These are phyloP conservation scores for Penicillium desertorum DNA, from an alignment of 495 filamentous ascomycete genomes.

Conservation along the genomic window DNA sequence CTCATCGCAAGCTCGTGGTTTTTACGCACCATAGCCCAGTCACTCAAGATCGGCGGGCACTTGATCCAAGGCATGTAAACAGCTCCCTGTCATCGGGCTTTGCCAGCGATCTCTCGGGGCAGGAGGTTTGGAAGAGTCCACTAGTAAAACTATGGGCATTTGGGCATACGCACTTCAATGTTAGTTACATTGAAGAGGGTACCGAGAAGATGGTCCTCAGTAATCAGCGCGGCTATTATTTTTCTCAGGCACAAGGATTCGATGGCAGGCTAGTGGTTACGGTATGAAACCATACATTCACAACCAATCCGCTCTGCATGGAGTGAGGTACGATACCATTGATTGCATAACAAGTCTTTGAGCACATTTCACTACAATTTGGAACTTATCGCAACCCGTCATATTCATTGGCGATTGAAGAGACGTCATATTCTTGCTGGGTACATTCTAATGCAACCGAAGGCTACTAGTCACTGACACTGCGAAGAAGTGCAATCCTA, in stretches of 20 bases:
- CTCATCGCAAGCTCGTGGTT: constrained; percentile 43
- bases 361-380: no score
- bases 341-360: no score
- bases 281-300: background rate
- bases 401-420: no score
- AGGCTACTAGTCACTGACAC: no score
- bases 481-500: no score
- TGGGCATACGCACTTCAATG: constrained; percentile 58
- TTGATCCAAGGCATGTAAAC: constrained; percentile 42
- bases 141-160: constrained; percentile 55
- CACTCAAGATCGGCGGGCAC: constrained; percentile 29
- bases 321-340: no score
- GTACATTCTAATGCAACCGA: no score
- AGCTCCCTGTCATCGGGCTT: constrained; percentile 46
- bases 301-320: background rate
- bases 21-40: constrained; percentile 56
- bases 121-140: constrained; percentile 47
- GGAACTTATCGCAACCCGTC: no score
- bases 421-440: no score
- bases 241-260: constrained; percentile 33
- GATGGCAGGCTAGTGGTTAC: constrained; percentile 25
- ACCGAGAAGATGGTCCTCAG: constrained; percentile 34
- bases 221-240: constrained; percentile 43
- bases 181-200: constrained; percentile 36
- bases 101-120: constrained; percentile 43